Evolutionary conservation across 2,329 filamentous ascomycete species (phyloP), one percentile per base, ranked within the genome.

Genomic region (Exophiala lecanii-corni): DNA sequence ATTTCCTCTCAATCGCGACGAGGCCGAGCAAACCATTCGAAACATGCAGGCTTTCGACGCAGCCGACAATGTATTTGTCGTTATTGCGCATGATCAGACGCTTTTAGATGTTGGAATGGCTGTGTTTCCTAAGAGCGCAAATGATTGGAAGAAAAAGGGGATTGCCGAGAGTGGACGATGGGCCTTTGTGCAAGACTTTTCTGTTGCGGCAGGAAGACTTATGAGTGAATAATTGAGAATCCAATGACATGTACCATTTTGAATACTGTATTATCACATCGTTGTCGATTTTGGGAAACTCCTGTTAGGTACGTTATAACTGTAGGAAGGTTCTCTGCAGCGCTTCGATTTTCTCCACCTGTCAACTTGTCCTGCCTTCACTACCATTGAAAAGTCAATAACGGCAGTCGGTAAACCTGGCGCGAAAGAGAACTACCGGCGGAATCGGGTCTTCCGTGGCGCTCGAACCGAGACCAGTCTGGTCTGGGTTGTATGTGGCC

Each of bases 11-110:
- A 33, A 33, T 15, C 30, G 30, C 10, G 30, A 15, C 6, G 39
- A 40, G 15, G 55, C 54, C 4, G 40, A 49, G 26, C 36, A 51
- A 19, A 53, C 44, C 4, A 50, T 58, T 18, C 40, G 52, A 6
- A 54, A 45, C 13, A 26, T 59, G 15, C 36, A 50, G 36, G 49
- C 49, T n/a, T 54, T 59, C 30, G 58, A 61, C 36, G 56, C 49
- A 7, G 39, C 50, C 26, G 41, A 49, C 1, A 51, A 57, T 38
- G 47, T 61, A 6, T 52, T 61, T 35, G 50, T 59, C 2, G 44
- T 43, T 15, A 47, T 59, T 4, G 56, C 56, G n/a, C 58, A 62
- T 39, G 60, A 59, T 36, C 34, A 41, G 17, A 48, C 47, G 6
- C 36, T 61, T 39, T 53, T 55, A 16, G 34, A 49, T 16, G 43